Conservation (phyloP, 2,329 filamentous ascomycete species). For the Parafenestella ontariensis region DNA sequence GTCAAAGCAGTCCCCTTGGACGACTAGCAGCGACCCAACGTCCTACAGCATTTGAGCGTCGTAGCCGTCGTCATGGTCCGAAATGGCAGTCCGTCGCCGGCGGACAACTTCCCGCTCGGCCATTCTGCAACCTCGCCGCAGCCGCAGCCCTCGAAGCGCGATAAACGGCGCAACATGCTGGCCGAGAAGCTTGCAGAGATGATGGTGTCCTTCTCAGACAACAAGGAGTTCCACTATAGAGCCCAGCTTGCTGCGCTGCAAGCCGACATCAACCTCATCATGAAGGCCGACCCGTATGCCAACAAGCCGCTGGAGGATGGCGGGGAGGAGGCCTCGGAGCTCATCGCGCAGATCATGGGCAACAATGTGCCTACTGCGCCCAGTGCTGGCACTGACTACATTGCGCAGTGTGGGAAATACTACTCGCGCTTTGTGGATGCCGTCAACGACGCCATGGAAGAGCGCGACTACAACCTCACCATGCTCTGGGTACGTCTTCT, state of each 20-base stretch:
- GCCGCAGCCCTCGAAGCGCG: constrained; percentile 75
- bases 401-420: constrained; percentile 73
- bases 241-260: constrained; percentile 92
- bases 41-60: not conserved
- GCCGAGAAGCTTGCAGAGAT: constrained; percentile 79
- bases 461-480: constrained; percentile 82
- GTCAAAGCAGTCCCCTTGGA: not conserved
- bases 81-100: constrained; percentile 47
- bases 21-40: not conserved
- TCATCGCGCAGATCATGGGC: constrained; percentile 58
- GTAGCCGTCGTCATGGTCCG: constrained; percentile 43
- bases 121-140: constrained; percentile 53
- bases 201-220: constrained; percentile 77
- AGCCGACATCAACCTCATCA: constrained; percentile 84
- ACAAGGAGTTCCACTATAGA: constrained; percentile 83
- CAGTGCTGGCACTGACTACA: constrained; percentile 71
- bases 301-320: constrained; percentile 71
- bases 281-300: constrained; percentile 82
- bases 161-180: constrained; percentile 85
- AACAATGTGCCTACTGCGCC: constrained; percentile 50
- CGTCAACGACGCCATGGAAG: constrained; percentile 86
- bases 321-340: constrained; percentile 70
- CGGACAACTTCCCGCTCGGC: constrained; percentile 45
- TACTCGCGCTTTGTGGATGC: constrained; percentile 87
- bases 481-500: constrained; percentile 73